phyloP scores from a whole-genome alignment of 1,139 yeast genomes.

The Suhomyces anneliseae region DNA sequence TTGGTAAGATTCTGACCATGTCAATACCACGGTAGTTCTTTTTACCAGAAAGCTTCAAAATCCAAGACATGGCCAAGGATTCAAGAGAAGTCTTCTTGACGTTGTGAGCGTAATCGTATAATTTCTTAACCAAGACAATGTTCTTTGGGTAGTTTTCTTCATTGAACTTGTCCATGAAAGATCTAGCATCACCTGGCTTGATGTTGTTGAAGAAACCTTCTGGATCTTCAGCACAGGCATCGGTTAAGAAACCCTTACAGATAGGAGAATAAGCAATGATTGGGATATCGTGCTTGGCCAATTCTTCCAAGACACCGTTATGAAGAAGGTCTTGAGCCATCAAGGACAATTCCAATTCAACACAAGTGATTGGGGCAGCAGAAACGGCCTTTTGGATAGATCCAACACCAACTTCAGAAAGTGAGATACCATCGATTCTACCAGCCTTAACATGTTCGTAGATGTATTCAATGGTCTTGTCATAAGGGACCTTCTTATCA shows the following conservation, averaged over 20 bases:
- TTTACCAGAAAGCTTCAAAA: slow-evolving; percentile 38
- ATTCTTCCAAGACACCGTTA: slow-evolving; percentile 63
- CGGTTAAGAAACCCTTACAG: slow-evolving; percentile 77
- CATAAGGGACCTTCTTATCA: slow-evolving; percentile 49
- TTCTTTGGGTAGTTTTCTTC: slow-evolving; percentile 59
- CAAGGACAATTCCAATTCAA: slow-evolving; percentile 75
- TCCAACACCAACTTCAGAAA: slow-evolving; percentile 67
- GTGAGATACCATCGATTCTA: slow-evolving; percentile 61
- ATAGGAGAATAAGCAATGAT: slow-evolving; percentile 80
- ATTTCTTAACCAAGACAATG: slow-evolving; percentile 39
- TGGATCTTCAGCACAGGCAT: slow-evolving; percentile 43
- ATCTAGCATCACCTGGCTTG: slow-evolving; percentile 58
- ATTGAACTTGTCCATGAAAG: slow-evolving; percentile 55
- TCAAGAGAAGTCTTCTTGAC: slow-evolving; percentile 52
- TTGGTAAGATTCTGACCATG: slow-evolving; percentile 61
- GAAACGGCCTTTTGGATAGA: slow-evolving; percentile 57
- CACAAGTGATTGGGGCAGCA: slow-evolving; percentile 56
- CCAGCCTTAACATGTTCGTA: slow-evolving; percentile 56
- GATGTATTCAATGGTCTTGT: slow-evolving; percentile 51
- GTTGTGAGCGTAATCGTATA: slow-evolving; percentile 51
- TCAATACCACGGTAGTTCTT: slow-evolving; percentile 31
- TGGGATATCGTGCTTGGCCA: slow-evolving; percentile 51
- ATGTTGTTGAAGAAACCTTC: slow-evolving; percentile 36
- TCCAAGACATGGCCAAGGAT: slow-evolving; percentile 75
- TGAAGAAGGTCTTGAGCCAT: slow-evolving; percentile 56